Evolutionary conservation across 495 filamentous ascomycete species (phyloP).

Genomic region (Viridothelium virens): DNA sequence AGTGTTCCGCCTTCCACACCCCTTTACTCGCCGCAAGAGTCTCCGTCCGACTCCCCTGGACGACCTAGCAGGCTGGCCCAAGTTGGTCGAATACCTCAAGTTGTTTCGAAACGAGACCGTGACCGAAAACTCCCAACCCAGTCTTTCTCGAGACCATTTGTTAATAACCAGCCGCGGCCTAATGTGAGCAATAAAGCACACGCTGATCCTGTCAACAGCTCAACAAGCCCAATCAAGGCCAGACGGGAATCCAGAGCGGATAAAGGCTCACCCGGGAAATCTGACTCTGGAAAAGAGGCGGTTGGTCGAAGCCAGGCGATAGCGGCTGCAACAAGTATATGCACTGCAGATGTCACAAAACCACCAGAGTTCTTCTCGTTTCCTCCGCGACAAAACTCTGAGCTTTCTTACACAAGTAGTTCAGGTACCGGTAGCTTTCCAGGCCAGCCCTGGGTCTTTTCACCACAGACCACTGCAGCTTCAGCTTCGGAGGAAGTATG

Average conservation of each 20-base stretch:
- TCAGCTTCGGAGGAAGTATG: slow-evolving; percentile 74
- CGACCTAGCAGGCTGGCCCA: slow-evolving; percentile 51
- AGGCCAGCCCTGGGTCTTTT: not conserved
- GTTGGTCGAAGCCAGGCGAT: not conserved
- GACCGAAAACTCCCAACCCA: slow-evolving; percentile 62
- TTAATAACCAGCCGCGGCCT: slow-evolving; percentile 38
- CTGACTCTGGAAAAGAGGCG: not conserved
- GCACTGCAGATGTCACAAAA: slow-evolving; percentile 2
- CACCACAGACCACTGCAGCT: not conserved
- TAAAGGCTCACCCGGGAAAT: not conserved
- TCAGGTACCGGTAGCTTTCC: slow-evolving; percentile 51
- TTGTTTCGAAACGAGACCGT: slow-evolving; percentile 63
- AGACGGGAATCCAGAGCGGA: not conserved
- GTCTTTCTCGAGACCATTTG: slow-evolving; percentile 81
- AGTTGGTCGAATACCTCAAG: slow-evolving; percentile 83
- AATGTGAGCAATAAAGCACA: slow-evolving; percentile 26
- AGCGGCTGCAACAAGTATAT: not conserved
- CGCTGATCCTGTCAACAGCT: not conserved
- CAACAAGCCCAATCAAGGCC: not conserved
- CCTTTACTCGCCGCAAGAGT: slow-evolving; percentile 30
- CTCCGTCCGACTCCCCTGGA: slow-evolving; percentile 24
- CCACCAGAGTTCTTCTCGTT: slow-evolving; percentile 61
- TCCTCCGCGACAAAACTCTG: slow-evolving; percentile 61
- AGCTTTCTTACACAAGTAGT: slow-evolving; percentile 59
- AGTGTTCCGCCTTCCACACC: slow-evolving; percentile 17